Base-by-base conservation (phyloP, 805 yeast species). In the Candida boleticola region DNA sequence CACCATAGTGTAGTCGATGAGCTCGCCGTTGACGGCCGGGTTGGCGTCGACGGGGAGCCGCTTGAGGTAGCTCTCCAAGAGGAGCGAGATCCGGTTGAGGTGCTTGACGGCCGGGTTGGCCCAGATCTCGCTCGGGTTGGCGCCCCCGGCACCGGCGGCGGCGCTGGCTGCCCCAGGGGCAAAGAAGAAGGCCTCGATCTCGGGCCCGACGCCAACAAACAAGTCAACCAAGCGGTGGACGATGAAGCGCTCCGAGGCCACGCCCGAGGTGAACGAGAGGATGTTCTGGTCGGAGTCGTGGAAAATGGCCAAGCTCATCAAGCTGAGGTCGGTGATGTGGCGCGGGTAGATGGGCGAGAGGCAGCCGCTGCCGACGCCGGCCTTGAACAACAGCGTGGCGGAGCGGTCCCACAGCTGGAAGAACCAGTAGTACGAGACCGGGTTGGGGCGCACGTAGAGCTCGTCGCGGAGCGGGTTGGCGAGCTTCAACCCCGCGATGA, bases 41-140 rank as follows among this genome's bases (percentile, higher is more conserved):
- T 18, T 18, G 14, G 31, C 14, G 14, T n/a, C 14, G 21, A 51
- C 19, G 3, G 50, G 47, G 11, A 53, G 47, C 3, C 41, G 36
- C n/a, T 47, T 41, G 22, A 66, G 53, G 40, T 61, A 64, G 10
- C 58, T 58, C 42, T 74, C 76, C 29, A 74, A 49, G 2, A 81
- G 49, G 36, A 69, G 66, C 0, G 84, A 70, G 17, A 81, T 46
- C 36, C 72, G 63, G 52, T 70, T 79, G 34, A 80, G 50, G 47
- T 78, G 78, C 42, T 71, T 74, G 22, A 74, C 45, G 26, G 20
- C 19, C 4, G 25, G 25, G 19, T 33, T 16, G 13, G 17, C 19
- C 14, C 11, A 20, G 26, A 20, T 33, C 6, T 14, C 26, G 9
- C n/a, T 10, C 14, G 27, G n/a, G 22, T 31, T 20, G 7, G 35